Conservation (phyloP, 2,329 filamentous ascomycete genomes). For the Kalaharituber pfeilii region DNA sequence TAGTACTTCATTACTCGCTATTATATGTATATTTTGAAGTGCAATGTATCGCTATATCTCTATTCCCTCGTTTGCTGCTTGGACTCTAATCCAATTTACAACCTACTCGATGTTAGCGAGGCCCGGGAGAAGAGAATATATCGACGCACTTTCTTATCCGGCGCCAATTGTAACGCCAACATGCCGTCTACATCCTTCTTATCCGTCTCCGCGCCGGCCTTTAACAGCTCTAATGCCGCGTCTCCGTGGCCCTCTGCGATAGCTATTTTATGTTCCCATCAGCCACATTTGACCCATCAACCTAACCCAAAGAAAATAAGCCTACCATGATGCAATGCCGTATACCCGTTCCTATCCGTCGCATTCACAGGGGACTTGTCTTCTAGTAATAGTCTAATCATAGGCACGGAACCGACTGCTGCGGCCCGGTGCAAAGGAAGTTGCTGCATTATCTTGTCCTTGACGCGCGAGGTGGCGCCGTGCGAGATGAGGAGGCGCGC, state of each 20-base stretch:
- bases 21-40: background rate
- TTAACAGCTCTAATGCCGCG: conserved; percentile 64
- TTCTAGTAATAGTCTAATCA: conserved; percentile 62
- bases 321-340: conserved; percentile 34
- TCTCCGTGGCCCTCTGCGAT: conserved; percentile 65
- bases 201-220: conserved; percentile 64
- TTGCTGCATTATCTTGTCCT: conserved; percentile 76
- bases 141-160: conserved; percentile 56
- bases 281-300: background rate
- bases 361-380: conserved; percentile 64
- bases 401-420: conserved; percentile 72
- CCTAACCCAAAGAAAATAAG: conserved; percentile 1
- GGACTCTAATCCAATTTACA: conserved; percentile 9
- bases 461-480: conserved; percentile 60
- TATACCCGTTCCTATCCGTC: conserved; percentile 65
- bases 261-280: conserved; percentile 28
- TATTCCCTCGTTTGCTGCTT: background rate
- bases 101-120: background rate
- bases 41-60: background rate
- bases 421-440: conserved; percentile 75
- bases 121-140: conserved; percentile 31
- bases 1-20: too few relatives aligned
- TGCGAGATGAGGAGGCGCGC: conserved; percentile 56
- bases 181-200: conserved; percentile 56
- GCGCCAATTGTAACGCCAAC: conserved; percentile 63